Evolutionary conservation across 768 basidiomycete species (phyloP).

Genomic region (Porphyrellus cyaneotinctus): DNA sequence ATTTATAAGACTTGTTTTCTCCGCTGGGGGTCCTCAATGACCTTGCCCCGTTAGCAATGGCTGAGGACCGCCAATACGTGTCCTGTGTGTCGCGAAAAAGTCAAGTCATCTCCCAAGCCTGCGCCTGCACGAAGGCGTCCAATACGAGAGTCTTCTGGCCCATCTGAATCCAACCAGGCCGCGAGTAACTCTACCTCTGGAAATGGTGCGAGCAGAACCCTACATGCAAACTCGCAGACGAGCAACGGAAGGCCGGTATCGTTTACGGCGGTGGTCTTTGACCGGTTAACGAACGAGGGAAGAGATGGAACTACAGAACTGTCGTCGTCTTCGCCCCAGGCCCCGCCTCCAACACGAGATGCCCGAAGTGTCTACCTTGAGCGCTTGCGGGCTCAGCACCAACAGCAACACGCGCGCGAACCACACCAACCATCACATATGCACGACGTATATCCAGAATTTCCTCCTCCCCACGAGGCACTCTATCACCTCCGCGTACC

Average conservation of each 20-base stretch:
- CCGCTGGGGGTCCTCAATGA: neutral
- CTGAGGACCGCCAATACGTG: slow-evolving; percentile 71
- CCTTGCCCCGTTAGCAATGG: slow-evolving; percentile 59
- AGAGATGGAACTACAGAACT: slow-evolving; percentile 5
- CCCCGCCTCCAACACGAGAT: slow-evolving; percentile 2
- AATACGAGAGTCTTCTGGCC: neutral
- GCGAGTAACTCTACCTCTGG: neutral
- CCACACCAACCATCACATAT: neutral
- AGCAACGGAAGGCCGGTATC: slow-evolving; percentile 14
- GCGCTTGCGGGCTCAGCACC: slow-evolving; percentile 15
- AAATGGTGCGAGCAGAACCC: neutral
- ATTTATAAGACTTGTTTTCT: neutral
- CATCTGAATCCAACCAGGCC: slow-evolving; percentile 11
- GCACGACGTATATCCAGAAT: neutral
- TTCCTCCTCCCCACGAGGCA: slow-evolving; percentile 1
- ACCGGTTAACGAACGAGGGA: slow-evolving; percentile 17
- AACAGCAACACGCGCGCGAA: slow-evolving; percentile 6
- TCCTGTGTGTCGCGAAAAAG: slow-evolving; percentile 72
- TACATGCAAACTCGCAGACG: slow-evolving; percentile 3
- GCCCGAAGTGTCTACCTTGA: slow-evolving; percentile 7
- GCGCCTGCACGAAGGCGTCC: slow-evolving; percentile 20
- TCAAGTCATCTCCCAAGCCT: slow-evolving; percentile 32
- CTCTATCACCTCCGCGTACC: slow-evolving; percentile 7
- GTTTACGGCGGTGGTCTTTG: slow-evolving; percentile 19
- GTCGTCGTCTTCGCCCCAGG: slow-evolving; percentile 2